Conservation (phyloP, 129 eudicot genomes). For the Calendula officinalis region DNA sequence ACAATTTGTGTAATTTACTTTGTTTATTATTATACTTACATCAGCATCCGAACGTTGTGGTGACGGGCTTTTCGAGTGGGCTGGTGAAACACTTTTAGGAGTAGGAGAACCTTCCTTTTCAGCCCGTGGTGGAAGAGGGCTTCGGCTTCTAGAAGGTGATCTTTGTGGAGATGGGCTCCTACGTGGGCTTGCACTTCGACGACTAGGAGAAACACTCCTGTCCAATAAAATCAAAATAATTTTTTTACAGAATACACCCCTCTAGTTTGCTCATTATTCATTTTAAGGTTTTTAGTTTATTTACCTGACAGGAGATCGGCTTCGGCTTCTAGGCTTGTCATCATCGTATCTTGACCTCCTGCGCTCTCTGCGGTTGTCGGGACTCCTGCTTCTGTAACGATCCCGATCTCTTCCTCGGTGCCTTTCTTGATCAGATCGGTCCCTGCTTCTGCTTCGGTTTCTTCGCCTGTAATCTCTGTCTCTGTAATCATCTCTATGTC, state of each 20-base stretch:
- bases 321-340: constrained; percentile 61
- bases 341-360: constrained; percentile 78
- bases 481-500: constrained; percentile 63
- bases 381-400: constrained; percentile 65
- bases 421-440: constrained; percentile 57
- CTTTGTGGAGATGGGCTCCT: constrained; percentile 73
- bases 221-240: background rate
- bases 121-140: constrained; percentile 44
- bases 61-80: constrained; percentile 75
- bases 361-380: constrained; percentile 73
- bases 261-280: no score
- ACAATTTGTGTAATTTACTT: no score
- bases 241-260: no score
- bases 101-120: constrained; percentile 56
- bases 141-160: constrained; percentile 55
- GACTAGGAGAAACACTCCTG: constrained; percentile 56
- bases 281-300: background rate
- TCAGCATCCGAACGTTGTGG: constrained; percentile 83
- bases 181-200: constrained; percentile 66
- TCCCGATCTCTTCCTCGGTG: constrained; percentile 66
- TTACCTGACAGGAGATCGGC: constrained; percentile 65
- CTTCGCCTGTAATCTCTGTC: constrained; percentile 69
- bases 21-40: constrained; percentile 38
- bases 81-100: constrained; percentile 78
- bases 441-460: constrained; percentile 89